Conservation (phyloP, 2,329 filamentous ascomycete genomes). For the Balansia obtecta region DNA sequence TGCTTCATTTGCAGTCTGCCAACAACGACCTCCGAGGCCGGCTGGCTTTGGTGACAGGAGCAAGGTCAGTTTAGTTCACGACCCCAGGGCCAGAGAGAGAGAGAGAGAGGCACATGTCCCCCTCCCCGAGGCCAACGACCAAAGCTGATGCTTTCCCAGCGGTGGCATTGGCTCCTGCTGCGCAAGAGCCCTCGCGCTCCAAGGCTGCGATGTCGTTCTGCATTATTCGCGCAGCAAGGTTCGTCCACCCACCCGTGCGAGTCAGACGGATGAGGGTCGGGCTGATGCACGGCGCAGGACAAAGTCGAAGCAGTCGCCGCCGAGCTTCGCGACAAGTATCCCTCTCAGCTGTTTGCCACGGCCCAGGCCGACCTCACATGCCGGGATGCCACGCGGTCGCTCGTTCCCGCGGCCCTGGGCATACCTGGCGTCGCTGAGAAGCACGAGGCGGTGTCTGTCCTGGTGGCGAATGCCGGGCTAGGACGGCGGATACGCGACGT, state of each 20-base stretch:
- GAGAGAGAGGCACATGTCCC: background rate
- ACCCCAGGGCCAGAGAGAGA: too few species aligned
- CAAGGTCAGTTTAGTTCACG: constrained; percentile 5
- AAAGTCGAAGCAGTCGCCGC: constrained; percentile 2
- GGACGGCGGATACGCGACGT: constrained; percentile 6
- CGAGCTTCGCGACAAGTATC: background rate
- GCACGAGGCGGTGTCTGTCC: constrained; percentile 3
- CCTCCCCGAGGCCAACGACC: too few species aligned
- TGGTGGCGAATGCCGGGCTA: constrained; percentile 6
- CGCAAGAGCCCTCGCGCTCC: constrained; percentile 3
- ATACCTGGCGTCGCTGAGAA: background rate
- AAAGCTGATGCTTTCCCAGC: background rate
- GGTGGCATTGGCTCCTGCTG: constrained; percentile 7
- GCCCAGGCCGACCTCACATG: constrained; percentile 4
- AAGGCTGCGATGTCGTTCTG: constrained; percentile 6
- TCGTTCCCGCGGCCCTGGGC: constrained; percentile 1
- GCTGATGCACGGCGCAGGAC: background rate
- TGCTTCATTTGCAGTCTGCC: background rate
- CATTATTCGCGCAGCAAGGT: constrained; percentile 7
- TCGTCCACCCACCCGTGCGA: background rate
- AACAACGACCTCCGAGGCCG: constrained; percentile 2
- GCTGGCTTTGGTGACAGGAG: constrained; percentile 6
- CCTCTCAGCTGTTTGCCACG: constrained; percentile 3
- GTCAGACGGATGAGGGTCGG: background rate
- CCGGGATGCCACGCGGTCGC: constrained; percentile 3